A percentile compares a stretch with the other conserved stretches of the same genome.
Evolutionary conservation across 2,329 filamentous ascomycete genomes (phyloP).

Genomic region (Penicillium sp.): DNA sequence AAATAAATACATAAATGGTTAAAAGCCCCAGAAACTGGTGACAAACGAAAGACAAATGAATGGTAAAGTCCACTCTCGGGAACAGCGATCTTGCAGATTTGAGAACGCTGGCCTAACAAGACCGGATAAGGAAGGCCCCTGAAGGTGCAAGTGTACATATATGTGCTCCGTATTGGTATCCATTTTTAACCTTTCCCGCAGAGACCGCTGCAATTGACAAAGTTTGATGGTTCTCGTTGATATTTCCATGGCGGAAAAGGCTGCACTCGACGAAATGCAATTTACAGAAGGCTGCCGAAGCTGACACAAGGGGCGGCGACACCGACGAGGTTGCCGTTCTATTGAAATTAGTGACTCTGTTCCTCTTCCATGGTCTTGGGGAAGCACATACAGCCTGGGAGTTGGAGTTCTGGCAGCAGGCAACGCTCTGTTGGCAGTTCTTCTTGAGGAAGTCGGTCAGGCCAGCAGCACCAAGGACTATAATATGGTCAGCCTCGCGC

Average conservation of each 20-base stretch:
- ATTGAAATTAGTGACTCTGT: constrained; percentile 5
- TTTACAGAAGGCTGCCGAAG: constrained; percentile 33
- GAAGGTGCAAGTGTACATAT: constrained; percentile 11
- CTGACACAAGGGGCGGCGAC: constrained; percentile 34
- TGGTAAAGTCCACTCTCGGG: neutral
- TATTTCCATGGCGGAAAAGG: neutral
- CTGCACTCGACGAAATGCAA: neutral
- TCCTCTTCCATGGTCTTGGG: neutral
- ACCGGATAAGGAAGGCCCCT: constrained; percentile 7
- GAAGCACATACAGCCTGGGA: constrained; percentile 23
- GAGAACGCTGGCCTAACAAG: neutral
- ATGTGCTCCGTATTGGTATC: constrained; percentile 14
- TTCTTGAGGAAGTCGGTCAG: constrained; percentile 26
- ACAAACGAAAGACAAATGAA: constrained; percentile 18
- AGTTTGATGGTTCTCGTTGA: neutral
- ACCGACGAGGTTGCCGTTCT: constrained; percentile 32
- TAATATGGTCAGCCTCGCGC: constrained; percentile 3
- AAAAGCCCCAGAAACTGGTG: constrained; percentile 2
- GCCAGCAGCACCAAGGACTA: constrained; percentile 17
- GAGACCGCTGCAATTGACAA: neutral
- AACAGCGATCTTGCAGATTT: neutral
- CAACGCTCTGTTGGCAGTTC: constrained; percentile 35
- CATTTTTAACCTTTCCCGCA: neutral
- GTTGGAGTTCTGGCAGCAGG: constrained; percentile 31
- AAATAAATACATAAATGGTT: constrained; percentile 15